A percentile compares a stretch with the other conserved stretches of the same genome.
These are phyloP conservation scores for Psidium friedrichsthalianum DNA, from an alignment of 345 rosid species.

Conservation along the genomic window DNA sequence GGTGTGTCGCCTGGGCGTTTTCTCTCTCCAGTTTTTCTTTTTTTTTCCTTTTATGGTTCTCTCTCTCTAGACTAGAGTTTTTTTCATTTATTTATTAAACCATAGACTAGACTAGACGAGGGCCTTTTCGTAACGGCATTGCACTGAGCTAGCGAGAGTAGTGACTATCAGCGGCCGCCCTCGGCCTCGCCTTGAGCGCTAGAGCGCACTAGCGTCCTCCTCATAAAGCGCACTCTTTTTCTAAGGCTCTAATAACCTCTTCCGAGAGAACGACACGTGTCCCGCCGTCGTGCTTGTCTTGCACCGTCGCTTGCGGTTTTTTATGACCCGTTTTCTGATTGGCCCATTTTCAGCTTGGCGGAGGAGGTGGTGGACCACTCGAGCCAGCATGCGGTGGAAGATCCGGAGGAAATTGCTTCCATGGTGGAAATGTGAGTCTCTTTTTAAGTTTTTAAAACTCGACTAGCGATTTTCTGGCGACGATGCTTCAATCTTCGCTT, in stretches of 20 bases:
- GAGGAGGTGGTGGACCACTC: not conserved
- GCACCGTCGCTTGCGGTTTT: not conserved
- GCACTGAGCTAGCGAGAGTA: not conserved
- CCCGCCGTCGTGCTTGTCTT: not conserved
- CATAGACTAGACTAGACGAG: no score
- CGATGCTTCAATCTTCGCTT: not conserved
- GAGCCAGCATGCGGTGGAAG: slow-evolving; percentile 10
- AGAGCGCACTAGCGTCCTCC: not conserved
- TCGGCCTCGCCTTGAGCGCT: not conserved
- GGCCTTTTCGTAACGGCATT: not conserved
- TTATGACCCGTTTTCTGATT: not conserved
- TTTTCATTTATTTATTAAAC: no score
- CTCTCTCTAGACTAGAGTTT: not conserved
- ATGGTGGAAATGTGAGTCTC: slow-evolving; percentile 12
- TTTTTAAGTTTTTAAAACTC: not conserved
- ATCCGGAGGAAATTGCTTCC: slow-evolving; percentile 14
- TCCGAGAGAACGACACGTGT: not conserved
- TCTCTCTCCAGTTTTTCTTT: not conserved
- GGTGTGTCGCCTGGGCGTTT: not conserved
- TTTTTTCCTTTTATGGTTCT: not conserved
- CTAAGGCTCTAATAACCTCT: not conserved
- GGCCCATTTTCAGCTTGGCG: not conserved
- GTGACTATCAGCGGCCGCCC: not conserved
- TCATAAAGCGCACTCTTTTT: not conserved
- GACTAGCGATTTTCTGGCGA: not conserved